phyloP scores from a whole-genome alignment of 2,329 filamentous ascomycete species.

The Chaetothyriales sp. region DNA sequence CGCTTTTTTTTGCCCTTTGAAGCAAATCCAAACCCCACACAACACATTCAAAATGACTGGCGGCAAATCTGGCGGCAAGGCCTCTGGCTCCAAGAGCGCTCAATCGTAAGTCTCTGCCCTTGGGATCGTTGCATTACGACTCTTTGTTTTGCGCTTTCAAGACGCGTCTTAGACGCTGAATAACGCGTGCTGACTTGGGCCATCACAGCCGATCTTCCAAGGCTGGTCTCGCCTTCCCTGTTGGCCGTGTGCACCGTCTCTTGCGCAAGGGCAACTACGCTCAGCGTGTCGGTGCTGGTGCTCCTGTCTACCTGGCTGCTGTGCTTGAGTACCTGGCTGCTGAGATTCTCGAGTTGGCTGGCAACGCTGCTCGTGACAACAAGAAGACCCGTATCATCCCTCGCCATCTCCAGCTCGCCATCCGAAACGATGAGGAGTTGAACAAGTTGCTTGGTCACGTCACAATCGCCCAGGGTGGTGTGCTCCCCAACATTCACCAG shows the following conservation, averaged over 20 bases:
- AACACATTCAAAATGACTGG: constrained; percentile 84
- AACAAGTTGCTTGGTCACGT: constrained; percentile 96
- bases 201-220: constrained; percentile 80
- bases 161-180: constrained; percentile 27
- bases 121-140: background rate
- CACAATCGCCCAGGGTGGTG: constrained; percentile 94
- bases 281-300: constrained; percentile 96
- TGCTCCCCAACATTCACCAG: constrained; percentile 92
- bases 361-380: constrained; percentile 97
- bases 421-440: constrained; percentile 98
- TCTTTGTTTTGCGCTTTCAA: constrained; percentile 11
- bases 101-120: constrained; percentile 69
- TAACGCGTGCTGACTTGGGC: constrained; percentile 27
- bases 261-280: constrained; percentile 99
- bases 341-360: constrained; percentile 96
- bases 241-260: constrained; percentile 98
- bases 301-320: constrained; percentile 90
- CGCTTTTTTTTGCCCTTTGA: constrained; percentile 27
- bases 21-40: constrained; percentile 25
- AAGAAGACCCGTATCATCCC: constrained; percentile 99
- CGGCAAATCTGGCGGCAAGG: constrained; percentile 99
- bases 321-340: constrained; percentile 97
- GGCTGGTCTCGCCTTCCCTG: constrained; percentile 96
- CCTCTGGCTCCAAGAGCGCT: constrained; percentile 95
- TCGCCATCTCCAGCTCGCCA: constrained; percentile 95